Conservation (phyloP, 352 stramenopile genomes). For the Globisporangium barbulae region DNA sequence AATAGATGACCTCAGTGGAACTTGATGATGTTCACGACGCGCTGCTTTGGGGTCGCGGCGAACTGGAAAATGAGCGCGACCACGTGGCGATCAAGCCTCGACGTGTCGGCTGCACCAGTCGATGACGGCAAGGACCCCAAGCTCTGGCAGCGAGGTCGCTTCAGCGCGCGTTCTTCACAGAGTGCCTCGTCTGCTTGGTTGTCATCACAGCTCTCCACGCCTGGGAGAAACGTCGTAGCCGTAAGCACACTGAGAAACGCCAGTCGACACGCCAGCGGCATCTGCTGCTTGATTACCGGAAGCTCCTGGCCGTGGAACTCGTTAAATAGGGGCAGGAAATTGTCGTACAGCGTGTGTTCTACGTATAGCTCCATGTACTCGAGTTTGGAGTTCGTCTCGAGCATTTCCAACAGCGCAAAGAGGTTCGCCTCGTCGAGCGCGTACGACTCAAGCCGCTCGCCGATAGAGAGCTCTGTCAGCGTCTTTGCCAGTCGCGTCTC, state of each 20-base stretch:
- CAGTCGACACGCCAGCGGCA: constrained; percentile 8
- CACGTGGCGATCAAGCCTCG: constrained; percentile 14
- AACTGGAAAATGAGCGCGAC: constrained; percentile 17
- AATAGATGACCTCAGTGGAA: constrained; percentile 1
- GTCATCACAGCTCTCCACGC: background rate
- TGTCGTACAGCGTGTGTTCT: constrained; percentile 16
- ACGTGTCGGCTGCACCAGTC: constrained; percentile 1
- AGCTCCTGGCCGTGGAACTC: constrained; percentile 18
- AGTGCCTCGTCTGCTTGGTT: background rate
- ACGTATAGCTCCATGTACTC: constrained; percentile 17
- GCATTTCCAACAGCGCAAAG: constrained; percentile 14
- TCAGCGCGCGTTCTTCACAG: background rate
- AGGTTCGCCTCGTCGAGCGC: constrained; percentile 22
- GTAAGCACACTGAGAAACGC: constrained; percentile 16
- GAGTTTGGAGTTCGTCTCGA: constrained; percentile 14
- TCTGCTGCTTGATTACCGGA: constrained; percentile 7
- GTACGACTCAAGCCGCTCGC: constrained; percentile 18
- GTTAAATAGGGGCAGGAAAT: constrained; percentile 17
- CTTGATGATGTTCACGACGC: constrained; percentile 13
- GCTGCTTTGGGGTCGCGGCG: constrained; percentile 13
- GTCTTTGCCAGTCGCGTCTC: background rate
- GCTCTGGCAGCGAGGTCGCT: constrained; percentile 1
- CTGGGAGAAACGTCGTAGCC: background rate
- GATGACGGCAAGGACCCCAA: background rate
- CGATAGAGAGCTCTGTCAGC: constrained; percentile 16